Percentiles rank a stretch among this genome's conserved stretches.
Conservation (phyloP, 2,329 filamentous ascomycete species). For the Teratosphaeria gauchensis region DNA sequence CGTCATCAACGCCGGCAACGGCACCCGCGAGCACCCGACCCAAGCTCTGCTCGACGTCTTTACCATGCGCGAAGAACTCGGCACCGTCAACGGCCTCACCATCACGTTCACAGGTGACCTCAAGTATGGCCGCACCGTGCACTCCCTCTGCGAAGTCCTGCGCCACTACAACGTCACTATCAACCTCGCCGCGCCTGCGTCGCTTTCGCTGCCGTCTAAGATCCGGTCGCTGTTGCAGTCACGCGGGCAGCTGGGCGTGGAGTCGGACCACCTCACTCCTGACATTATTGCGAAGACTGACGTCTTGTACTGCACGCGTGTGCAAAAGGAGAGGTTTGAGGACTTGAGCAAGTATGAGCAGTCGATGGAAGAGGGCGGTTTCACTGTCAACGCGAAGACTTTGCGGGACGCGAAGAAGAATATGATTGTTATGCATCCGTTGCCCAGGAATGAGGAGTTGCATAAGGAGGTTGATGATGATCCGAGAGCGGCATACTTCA, state of each 20-base stretch:
- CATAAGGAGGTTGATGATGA: conserved; percentile 96
- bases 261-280: conserved; percentile 69
- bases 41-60: conserved; percentile 97
- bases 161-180: conserved; percentile 92
- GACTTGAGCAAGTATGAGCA: conserved; percentile 69
- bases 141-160: conserved; percentile 88
- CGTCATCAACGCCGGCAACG: conserved; percentile 95
- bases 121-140: conserved; percentile 84
- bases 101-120: conserved; percentile 95
- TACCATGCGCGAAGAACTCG: conserved; percentile 94
- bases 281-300: conserved; percentile 81
- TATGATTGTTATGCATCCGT: conserved; percentile 91
- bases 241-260: conserved; percentile 66
- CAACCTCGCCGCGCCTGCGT: conserved; percentile 78
- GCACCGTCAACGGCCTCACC: conserved; percentile 87
- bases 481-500: conserved; percentile 91
- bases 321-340: conserved; percentile 94
- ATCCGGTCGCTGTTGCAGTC: conserved; percentile 62
- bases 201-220: conserved; percentile 64
- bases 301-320: conserved; percentile 91
- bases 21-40: conserved; percentile 89
- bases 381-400: conserved; percentile 82
- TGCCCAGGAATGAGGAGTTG: conserved; percentile 89
- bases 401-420: conserved; percentile 84
- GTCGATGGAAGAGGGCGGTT: conserved; percentile 63